Conservation (phyloP, 2,329 filamentous ascomycete genomes). For the Colletotrichum magnum region DNA sequence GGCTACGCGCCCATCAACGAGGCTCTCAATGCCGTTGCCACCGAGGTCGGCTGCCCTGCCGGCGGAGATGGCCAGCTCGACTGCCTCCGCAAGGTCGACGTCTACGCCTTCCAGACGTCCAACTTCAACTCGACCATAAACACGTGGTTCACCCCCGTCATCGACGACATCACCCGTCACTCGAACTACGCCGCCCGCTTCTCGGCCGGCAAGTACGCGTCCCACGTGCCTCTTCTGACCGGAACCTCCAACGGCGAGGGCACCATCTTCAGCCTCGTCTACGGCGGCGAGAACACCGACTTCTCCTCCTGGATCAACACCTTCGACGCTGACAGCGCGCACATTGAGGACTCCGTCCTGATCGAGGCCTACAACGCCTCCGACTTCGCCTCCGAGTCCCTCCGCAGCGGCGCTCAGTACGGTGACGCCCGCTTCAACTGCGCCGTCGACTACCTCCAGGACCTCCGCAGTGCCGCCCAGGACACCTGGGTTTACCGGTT, state of each 20-base stretch:
- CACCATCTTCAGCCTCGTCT: conserved; percentile 54
- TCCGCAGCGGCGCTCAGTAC: conserved; percentile 58
- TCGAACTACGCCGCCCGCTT: conserved; percentile 49
- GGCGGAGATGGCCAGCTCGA: conserved; percentile 51
- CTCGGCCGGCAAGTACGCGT: conserved; percentile 47
- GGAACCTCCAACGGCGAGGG: conserved; percentile 54
- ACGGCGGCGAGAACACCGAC: conserved; percentile 49
- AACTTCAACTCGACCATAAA: conserved; percentile 54
- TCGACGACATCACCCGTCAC: conserved; percentile 53
- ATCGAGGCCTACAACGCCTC: conserved; percentile 51
- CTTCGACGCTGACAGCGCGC: conserved; percentile 56
- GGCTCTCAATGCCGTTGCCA: conserved; percentile 53
- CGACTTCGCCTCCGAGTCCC: conserved; percentile 53
- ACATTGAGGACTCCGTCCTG: conserved; percentile 52
- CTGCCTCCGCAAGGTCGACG: conserved; percentile 52
- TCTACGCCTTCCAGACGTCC: conserved; percentile 48
- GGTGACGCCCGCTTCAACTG: conserved; percentile 63
- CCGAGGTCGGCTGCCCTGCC: conserved; percentile 52
- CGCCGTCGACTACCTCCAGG: conserved; percentile 54
- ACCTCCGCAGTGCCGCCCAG: conserved; percentile 54
- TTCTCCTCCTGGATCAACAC: conserved; percentile 49
- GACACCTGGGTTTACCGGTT: conserved; percentile 60
- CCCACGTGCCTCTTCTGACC: conserved; percentile 52
- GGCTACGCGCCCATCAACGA: conserved; percentile 54
- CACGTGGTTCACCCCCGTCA: conserved; percentile 57